Percentiles rank a stretch among this genome's conserved stretches.
Conservation (phyloP, 352 stramenopile genomes). For the Aphanomyces astaci region DNA sequence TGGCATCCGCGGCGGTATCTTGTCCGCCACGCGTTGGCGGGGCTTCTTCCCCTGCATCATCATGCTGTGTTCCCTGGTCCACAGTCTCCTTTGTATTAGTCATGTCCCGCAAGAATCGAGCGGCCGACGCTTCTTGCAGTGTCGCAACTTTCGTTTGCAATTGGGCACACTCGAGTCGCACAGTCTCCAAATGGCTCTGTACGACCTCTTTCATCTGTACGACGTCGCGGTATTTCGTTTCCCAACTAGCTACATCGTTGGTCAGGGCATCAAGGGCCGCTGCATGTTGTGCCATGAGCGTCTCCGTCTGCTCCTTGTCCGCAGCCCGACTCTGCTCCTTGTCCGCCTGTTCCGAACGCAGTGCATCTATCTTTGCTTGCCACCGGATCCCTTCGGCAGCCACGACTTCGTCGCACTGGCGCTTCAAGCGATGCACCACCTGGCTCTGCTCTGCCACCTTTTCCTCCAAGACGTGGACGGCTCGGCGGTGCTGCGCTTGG, state of each 20-base stretch:
- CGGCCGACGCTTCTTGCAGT: conserved; percentile 28
- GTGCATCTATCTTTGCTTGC: not conserved
- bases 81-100: no score
- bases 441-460: not conserved
- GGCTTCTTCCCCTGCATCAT: no score
- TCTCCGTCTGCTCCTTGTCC: not conserved
- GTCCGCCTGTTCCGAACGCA: no score
- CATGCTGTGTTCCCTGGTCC: no score
- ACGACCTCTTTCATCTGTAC: not conserved
- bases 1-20: conserved; percentile 21
- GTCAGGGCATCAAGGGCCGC: not conserved
- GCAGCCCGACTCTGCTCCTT: no score
- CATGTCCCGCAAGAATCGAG: no score
- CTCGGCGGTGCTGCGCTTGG: not conserved
- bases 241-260: not conserved
- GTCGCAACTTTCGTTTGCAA: conserved; percentile 22
- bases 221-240: not conserved
- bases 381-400: not conserved
- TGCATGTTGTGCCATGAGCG: not conserved
- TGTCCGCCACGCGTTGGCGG: no score
- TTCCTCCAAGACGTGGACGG: not conserved
- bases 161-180: conserved; percentile 15
- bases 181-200: not conserved
- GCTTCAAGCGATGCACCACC: not conserved
- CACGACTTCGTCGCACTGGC: not conserved